Evolutionary conservation across 495 filamentous ascomycete species (phyloP), one percentile per base, ranked within the genome.

Genomic region (Staphylotrichum longicolle): DNA sequence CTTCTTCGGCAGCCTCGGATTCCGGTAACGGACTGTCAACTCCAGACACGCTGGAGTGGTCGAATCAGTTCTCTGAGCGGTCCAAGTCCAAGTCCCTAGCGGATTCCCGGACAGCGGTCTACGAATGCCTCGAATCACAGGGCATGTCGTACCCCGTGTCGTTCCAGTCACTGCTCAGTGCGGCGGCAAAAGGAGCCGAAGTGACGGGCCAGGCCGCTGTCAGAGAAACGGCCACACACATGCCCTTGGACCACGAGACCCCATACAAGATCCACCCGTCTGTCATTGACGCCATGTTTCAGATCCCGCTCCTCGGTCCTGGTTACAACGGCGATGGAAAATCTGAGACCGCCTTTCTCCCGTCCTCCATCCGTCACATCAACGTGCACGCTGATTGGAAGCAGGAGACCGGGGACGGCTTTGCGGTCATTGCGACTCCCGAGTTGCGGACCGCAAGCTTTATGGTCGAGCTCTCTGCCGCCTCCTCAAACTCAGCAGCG

Each of bases 221-320:
- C 14, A 75, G 75, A 2, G 77, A 85, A 46, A 82, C 80, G 8
- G 74, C 66, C 5, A 56, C 71, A 8, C 70, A 67, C 27, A 85
- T 85, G 81, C 82, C 82, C 0, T 35, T 77, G 53, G 66, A 65
- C 34, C 69, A 75, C 45, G 78, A 84, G 60, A 76, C 74, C 1
- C 64, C 71, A 0, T 79, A 70, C 58, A 66, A 80, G 41, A 54
- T 78, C 1, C 81, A 83, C 47, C 80, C 82, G 8, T 70, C 77
- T 0, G 69, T 75, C 1, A 58, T 83, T 5, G 82, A 83, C 44
- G 63, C 72, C 32, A 74, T 79, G 60, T 62, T 78, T 5, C 81
- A 84, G 60, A 15, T 71, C 50, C 60, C 71, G 52, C 53, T 75
- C 45, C 55, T 74, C 44, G 64, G 68, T 42, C 52, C 72, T 11